Base-by-base conservation (phyloP, 352 stramenopile species). In the Pythium utonaiense region DNA sequence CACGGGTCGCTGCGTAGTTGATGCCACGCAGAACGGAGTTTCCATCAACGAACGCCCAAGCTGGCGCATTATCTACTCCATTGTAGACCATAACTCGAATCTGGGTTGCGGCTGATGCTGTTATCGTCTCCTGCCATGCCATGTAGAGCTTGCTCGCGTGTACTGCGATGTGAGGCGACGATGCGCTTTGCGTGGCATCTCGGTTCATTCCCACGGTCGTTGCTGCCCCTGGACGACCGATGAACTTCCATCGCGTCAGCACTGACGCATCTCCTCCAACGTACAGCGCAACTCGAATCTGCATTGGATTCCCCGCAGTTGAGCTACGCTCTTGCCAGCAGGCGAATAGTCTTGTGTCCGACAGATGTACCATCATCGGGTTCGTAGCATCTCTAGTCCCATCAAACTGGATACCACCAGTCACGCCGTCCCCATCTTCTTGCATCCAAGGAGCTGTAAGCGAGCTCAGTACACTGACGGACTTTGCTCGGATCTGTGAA, bases 61-160 rank as follows among this genome's bases (percentile, higher is more conserved):
- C 42, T 5, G 76, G 77, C 1, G 67, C n/a, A 3, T 57, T 30
- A 38, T 85, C 69, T 6, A 79, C 49, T 0, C 75, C 62, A 53
- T 82, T 86, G 34, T 70, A 92, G 17, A 89, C 65, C 0, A 71
- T 70, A 1, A 90, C 75, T 27, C 80, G 83, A 33, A 88, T 75
- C 30, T 89, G 77, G 6, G 70, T 58, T 6, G 53, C 38, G 0
- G 21, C 17, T 0, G 58, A 34, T 0, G 67, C 56, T 7, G 61
- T 47, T 0, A 57, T 44, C 3, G 25, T 66, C 57, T 89, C 80
- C 13, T 89, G 75, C 83, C 83, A 92, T 13, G 67, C 74, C 3
- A 62, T 60, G 25, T 88, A 90, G 14, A 92, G 30, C 16, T 83
- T 87, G 1, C 63, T 62, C 8, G 57, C 67, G 41, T 83, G 76